phyloP scores from a whole-genome alignment of 352 stramenopile genomes.

The Aphanomyces cochlioides region DNA sequence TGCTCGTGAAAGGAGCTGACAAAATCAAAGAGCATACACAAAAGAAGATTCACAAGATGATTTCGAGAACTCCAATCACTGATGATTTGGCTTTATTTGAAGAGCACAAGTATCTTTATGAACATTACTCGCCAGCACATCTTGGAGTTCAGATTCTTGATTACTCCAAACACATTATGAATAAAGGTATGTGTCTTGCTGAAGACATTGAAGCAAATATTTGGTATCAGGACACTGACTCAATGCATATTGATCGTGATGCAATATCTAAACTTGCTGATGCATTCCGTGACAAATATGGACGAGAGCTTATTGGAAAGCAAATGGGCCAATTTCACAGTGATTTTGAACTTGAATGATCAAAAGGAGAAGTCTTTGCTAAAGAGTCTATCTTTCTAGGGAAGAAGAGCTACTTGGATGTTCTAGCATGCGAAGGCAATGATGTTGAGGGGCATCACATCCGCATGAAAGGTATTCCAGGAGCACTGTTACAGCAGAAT shows the following conservation, averaged over 20 bases:
- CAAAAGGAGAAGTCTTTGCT: slow-evolving; percentile 27
- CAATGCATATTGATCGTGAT: slow-evolving; percentile 28
- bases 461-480: slow-evolving; percentile 28
- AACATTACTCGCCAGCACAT: slow-evolving; percentile 28
- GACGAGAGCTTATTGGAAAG: slow-evolving; percentile 23
- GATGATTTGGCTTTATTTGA: slow-evolving; percentile 32
- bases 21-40: slow-evolving; percentile 26
- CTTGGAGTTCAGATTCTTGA: slow-evolving; percentile 29
- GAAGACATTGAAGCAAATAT: slow-evolving; percentile 29
- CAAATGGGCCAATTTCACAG: slow-evolving; percentile 24
- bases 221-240: slow-evolving; percentile 32
- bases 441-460: slow-evolving; percentile 28
- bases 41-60: slow-evolving; percentile 29
- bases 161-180: slow-evolving; percentile 30
- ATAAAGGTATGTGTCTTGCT: slow-evolving; percentile 31
- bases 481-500: slow-evolving; percentile 13
- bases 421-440: slow-evolving; percentile 30
- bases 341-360: slow-evolving; percentile 26
- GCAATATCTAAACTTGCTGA: slow-evolving; percentile 6
- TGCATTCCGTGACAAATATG: slow-evolving; percentile 17
- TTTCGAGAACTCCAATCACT: slow-evolving; percentile 26
- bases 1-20: slow-evolving; percentile 19
- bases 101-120: slow-evolving; percentile 28
- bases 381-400: slow-evolving; percentile 29
- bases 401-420: slow-evolving; percentile 29